These are phyloP conservation scores for Endothia cerciana DNA, from an alignment of 2,329 filamentous ascomycete species.

Conservation along the genomic window DNA sequence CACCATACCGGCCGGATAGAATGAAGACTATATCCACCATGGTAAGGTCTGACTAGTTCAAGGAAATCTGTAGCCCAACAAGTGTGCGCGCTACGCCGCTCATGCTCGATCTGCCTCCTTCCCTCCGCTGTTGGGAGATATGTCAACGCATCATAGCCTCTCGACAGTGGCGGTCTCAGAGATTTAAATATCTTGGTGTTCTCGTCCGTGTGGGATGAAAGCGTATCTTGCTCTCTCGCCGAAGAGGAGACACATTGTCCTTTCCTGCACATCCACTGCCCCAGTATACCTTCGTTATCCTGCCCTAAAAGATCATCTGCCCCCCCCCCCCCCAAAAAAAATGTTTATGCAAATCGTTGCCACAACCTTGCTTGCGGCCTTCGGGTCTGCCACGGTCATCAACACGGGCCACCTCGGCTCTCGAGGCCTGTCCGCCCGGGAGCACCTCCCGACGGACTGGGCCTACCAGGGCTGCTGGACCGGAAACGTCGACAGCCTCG, in stretches of 20 bases:
- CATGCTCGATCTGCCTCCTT: background rate
- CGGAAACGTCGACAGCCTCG: background rate
- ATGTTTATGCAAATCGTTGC: background rate
- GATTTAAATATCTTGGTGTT: background rate
- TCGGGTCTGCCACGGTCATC: background rate
- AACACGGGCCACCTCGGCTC: background rate
- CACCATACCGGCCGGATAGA: background rate
- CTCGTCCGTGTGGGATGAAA: background rate
- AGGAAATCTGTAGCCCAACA: background rate
- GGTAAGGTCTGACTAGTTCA: background rate
- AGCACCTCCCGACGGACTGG: background rate
- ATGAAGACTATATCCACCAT: background rate
- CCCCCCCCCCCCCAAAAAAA: background rate
- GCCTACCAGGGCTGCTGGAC: constrained; percentile 12
- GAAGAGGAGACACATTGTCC: background rate
- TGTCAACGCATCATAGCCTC: constrained; percentile 1
- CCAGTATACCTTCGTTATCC: background rate
- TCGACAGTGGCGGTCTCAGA: background rate
- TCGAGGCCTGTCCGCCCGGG: too few species aligned
- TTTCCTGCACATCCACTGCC: background rate
- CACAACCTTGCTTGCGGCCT: background rate
- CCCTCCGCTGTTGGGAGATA: background rate
- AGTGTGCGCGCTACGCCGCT: background rate
- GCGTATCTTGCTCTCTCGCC: too few species aligned
- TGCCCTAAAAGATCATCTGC: background rate